phyloP scores from a whole-genome alignment of 176 grass and related monocot genomes.

The Oryza punctata region DNA sequence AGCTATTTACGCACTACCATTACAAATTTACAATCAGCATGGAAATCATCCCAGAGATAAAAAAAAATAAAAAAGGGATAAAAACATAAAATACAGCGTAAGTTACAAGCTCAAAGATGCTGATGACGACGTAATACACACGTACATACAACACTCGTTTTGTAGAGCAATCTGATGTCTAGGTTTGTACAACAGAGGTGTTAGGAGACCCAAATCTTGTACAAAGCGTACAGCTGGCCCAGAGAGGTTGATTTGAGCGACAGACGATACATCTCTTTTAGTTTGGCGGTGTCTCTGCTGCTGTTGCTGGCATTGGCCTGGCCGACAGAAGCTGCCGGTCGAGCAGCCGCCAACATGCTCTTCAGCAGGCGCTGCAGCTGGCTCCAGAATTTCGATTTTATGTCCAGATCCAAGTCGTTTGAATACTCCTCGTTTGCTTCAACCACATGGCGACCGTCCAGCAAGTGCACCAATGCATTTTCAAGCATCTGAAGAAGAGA shows the following conservation, averaged over 20 bases:
- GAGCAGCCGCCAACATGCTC: slow-evolving; percentile 59
- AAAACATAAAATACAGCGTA: not conserved
- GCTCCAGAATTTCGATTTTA: slow-evolving; percentile 75
- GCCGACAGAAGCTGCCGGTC: slow-evolving; percentile 42
- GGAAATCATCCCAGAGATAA: not conserved
- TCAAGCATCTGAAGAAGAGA: slow-evolving; percentile 65
- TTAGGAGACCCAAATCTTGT: slow-evolving; percentile 63
- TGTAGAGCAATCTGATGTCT: not conserved
- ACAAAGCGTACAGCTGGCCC: slow-evolving; percentile 62
- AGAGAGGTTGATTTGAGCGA: slow-evolving; percentile 67
- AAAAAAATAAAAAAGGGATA: not conserved
- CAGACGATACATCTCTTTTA: slow-evolving; percentile 84
- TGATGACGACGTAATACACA: not conserved
- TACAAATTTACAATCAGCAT: not conserved
- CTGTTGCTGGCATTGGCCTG: slow-evolving; percentile 42
- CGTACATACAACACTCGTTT: not conserved
- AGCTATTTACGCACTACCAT: not conserved
- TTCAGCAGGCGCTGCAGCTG: slow-evolving; percentile 80
- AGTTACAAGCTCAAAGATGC: slow-evolving; percentile 9
- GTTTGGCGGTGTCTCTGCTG: slow-evolving; percentile 56
- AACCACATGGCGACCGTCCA: slow-evolving; percentile 76
- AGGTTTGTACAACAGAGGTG: not conserved
- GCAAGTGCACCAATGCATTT: slow-evolving; percentile 61
- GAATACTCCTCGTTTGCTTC: slow-evolving; percentile 52
- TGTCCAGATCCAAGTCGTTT: slow-evolving; percentile 50